A percentile compares a stretch with the other conserved stretches of the same genome.
Conservation (phyloP, 768 basidiomycete genomes). For the Porpolomopsis calyptriformis region DNA sequence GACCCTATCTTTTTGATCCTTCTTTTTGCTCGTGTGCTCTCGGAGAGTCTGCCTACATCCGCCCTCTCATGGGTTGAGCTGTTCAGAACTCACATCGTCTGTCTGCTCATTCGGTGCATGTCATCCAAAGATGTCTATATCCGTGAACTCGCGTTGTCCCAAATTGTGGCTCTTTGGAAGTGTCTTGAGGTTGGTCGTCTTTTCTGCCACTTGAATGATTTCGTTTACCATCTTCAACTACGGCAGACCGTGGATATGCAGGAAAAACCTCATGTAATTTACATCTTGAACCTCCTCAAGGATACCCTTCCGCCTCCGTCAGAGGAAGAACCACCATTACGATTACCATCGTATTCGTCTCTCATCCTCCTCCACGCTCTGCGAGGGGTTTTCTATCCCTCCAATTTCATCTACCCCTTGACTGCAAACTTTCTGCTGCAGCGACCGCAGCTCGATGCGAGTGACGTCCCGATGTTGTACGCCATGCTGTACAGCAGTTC, state of each 20-base stretch:
- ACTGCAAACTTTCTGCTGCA: slow-evolving; percentile 85
- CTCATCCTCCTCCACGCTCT: slow-evolving; percentile 78
- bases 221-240: not conserved
- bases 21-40: slow-evolving; percentile 57
- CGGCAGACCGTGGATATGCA: slow-evolving; percentile 54
- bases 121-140: slow-evolving; percentile 54
- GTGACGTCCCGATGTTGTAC: slow-evolving; percentile 87
- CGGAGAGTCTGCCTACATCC: slow-evolving; percentile 44
- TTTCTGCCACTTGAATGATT: not conserved
- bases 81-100: slow-evolving; percentile 69
- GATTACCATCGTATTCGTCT: slow-evolving; percentile 69
- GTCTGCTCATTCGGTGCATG: slow-evolving; percentile 61
- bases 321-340: slow-evolving; percentile 28
- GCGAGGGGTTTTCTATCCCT: slow-evolving; percentile 75
- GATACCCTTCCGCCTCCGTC: slow-evolving; percentile 40
- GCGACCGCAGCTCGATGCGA: slow-evolving; percentile 66
- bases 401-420: slow-evolving; percentile 79
- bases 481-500: slow-evolving; percentile 72
- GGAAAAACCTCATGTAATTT: slow-evolving; percentile 63
- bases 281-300: slow-evolving; percentile 59
- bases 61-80: slow-evolving; percentile 78
- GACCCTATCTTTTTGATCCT: slow-evolving; percentile 72
- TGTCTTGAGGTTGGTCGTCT: slow-evolving; percentile 46
- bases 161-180: slow-evolving; percentile 51
- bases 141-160: slow-evolving; percentile 49